Conservation (phyloP, 345 rosid species). For the Dimocarpus longan region DNA sequence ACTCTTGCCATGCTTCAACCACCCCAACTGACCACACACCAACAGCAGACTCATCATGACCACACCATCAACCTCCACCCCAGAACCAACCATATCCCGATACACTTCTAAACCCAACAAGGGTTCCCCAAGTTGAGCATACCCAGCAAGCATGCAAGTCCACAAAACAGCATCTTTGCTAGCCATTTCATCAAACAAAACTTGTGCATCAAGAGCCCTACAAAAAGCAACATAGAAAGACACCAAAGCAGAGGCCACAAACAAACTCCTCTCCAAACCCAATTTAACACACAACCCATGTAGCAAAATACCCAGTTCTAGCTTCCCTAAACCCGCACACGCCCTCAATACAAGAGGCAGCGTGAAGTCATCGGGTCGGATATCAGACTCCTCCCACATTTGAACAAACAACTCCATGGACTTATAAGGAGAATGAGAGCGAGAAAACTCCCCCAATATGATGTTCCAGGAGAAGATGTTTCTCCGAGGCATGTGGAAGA, state of each 20-base stretch:
- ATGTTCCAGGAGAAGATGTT: slow-evolving; percentile 75
- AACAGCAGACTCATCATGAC: slow-evolving; percentile 67
- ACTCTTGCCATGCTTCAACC: slow-evolving; percentile 56
- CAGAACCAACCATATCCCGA: slow-evolving; percentile 43
- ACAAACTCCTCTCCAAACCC: slow-evolving; percentile 48
- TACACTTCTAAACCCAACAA: slow-evolving; percentile 44
- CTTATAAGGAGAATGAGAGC: slow-evolving; percentile 40
- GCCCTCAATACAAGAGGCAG: slow-evolving; percentile 68
- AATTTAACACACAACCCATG: slow-evolving; percentile 54
- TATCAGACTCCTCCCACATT: slow-evolving; percentile 42
- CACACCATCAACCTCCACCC: slow-evolving; percentile 51
- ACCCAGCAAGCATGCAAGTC: slow-evolving; percentile 68
- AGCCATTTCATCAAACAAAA: slow-evolving; percentile 57
- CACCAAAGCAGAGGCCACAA: slow-evolving; percentile 57
- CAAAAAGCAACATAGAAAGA: slow-evolving; percentile 40
- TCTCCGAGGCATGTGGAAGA: slow-evolving; percentile 62
- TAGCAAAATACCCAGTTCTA: slow-evolving; percentile 30
- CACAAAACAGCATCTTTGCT: slow-evolving; percentile 56
- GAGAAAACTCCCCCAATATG: slow-evolving; percentile 61
- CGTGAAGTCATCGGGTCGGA: slow-evolving; percentile 57
- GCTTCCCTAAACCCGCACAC: slow-evolving; percentile 37
- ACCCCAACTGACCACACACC: slow-evolving; percentile 53
- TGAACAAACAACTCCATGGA: slow-evolving; percentile 48
- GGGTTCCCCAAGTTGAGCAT: slow-evolving; percentile 58
- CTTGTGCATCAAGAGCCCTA: slow-evolving; percentile 34